Evolutionary conservation across 2,329 filamentous ascomycete genomes (phyloP), one percentile per base, ranked within the genome.

Genomic region (Tympanopsis confertula): DNA sequence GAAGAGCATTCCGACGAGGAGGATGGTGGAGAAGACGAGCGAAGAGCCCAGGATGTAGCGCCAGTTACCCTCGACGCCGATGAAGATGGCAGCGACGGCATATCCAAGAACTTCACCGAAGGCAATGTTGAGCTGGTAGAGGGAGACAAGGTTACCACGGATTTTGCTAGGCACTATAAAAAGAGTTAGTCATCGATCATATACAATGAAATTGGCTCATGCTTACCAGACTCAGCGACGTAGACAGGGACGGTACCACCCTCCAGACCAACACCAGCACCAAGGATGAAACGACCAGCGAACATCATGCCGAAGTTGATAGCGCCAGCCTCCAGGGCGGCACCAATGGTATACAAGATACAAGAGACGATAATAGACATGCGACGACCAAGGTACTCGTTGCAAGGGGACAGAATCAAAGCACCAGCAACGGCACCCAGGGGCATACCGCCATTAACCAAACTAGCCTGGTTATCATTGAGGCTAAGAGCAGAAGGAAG

Each of bases 121-220:
- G 0, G 82, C 82, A 48, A 86, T 86, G 57, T 82, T 84, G 57
- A 85, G 74, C 51, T 86, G 82, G 53, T 85, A 86, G 0, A 85
- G 62, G 0, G 78, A 83, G 1, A 86, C 81, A 36, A 86, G 58
- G 53, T 85, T 85, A 45, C 81, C 81, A 47, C 81, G 73, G 18
- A 82, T 66, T 41, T 65, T 68, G 20, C 74, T 7, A 7, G 30
- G 30, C 12, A 33, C 24, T 28, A 28, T n/a, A n/a, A n/a, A n/a
- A n/a, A n/a, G n/a, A n/a, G n/a, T n/a, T n/a, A n/a, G n/a, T n/a
- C n/a, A n/a, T n/a, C n/a, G n/a, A n/a, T n/a, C n/a, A n/a, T n/a
- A n/a, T n/a, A n/a, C n/a, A n/a, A n/a, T n/a, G n/a, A n/a, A n/a
- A n/a, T n/a, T n/a, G n/a, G n/a, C n/a, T n/a, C n/a, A n/a, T 28